Evolutionary conservation across 306 rosid genomes (phyloP).

Genomic region (Citrullus amarus): DNA sequence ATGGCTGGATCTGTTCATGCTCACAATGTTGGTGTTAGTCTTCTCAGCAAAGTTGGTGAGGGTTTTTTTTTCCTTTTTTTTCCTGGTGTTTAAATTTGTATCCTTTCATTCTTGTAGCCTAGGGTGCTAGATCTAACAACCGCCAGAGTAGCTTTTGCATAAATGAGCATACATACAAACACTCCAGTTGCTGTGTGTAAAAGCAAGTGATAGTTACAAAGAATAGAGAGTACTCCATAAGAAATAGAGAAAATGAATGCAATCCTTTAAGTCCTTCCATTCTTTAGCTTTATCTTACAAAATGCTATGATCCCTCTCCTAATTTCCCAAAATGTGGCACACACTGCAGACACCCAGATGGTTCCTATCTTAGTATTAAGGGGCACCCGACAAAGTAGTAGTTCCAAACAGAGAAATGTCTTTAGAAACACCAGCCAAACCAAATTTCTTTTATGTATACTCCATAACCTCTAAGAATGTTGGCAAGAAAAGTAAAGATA

Average conservation of each 20-base stretch:
- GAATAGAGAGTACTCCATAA: neutral
- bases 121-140: neutral
- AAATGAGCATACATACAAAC: neutral
- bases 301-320: neutral
- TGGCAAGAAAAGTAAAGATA: neutral
- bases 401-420: neutral
- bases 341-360: neutral
- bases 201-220: neutral
- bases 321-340: neutral
- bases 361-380: neutral
- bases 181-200: neutral
- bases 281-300: neutral
- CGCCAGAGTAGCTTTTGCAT: neutral
- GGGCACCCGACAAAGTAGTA: neutral
- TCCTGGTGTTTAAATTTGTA: neutral
- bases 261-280: neutral
- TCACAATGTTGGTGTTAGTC: conserved; percentile 98
- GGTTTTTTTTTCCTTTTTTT: neutral
- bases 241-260: neutral
- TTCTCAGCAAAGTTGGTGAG: conserved; percentile 83
- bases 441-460: neutral
- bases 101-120: neutral
- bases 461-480: neutral
- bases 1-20: conserved; percentile 98
- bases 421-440: neutral